Base-by-base conservation (phyloP, 257 asterid species). In the Solanum microdontum region DNA sequence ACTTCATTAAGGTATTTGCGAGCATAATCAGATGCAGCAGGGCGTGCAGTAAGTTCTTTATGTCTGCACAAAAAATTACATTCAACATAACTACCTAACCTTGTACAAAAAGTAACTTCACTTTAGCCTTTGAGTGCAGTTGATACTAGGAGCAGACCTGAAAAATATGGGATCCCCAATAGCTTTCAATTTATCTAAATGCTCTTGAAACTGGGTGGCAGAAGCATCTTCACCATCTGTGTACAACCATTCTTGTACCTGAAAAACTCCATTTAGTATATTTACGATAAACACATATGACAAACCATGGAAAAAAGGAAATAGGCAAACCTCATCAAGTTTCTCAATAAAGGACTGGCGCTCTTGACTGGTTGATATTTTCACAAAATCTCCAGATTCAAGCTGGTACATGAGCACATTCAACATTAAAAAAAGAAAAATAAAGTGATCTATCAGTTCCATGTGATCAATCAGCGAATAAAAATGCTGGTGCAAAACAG, bases 151-250 rank as follows among this genome's bases (percentile, higher is more conserved):
- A 87, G 72, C 91, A 83, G 84, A 97, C 99, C 99, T 96, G 82
- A 95, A 92, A 91, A 92, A 94, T 92, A 97, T 97, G 28, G 99
- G 99, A 88, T 96, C 99, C 24, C 99, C 99, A 86, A 96, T 87
- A 90, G 98, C 93, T 89, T 95, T 96, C 93, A 97, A 89, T 92
- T 84, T 91, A 87, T 97, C 97, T 88, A 96, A 90, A 76, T 91
- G 97, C 90, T 94, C 92, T 92, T 95, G 91, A 90, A 97, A 97
- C 88, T 96, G 96, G 88, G 93, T 68, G 75, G 98, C 98, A 90
- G 98, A 93, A 88, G 99, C 99, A 92, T 97, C 99, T 93, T 97
- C 99, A 86, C 99, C 99, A 90, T 97, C 99, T 90, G 97, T 95
- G 89, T 97, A 97, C 92, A 97, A 88, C 99, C 99, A 97, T 30